Evolutionary conservation across 306 rosid genomes (phyloP).

Genomic region (Delonix regia): DNA sequence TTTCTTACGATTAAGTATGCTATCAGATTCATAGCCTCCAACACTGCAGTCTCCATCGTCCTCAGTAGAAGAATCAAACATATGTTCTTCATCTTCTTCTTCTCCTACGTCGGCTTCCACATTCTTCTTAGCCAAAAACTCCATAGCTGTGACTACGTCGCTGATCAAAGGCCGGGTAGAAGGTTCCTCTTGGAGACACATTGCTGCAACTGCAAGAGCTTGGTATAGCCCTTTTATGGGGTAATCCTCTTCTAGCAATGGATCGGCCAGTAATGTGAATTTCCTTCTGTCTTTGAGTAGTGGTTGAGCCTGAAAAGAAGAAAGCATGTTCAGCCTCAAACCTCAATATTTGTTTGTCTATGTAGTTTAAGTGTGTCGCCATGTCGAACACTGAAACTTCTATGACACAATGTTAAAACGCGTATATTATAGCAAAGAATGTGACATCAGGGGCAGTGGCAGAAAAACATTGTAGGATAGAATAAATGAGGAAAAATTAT

Average conservation of each 20-base stretch:
- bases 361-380: background rate
- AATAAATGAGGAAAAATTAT: too few species aligned
- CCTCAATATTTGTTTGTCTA: background rate
- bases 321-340: background rate
- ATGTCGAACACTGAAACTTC: background rate
- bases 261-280: constrained; percentile 64
- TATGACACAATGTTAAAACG: too few species aligned
- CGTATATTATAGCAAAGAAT: background rate
- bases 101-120: constrained; percentile 30
- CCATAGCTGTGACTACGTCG: constrained; percentile 83
- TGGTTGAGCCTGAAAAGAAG: constrained; percentile 75
- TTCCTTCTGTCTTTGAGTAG: constrained; percentile 73
- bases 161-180: constrained; percentile 73
- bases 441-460: too few species aligned
- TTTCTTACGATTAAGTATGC: constrained; percentile 5
- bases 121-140: constrained; percentile 47
- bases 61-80: constrained; percentile 22
- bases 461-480: too few species aligned
- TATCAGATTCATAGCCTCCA: constrained; percentile 37
- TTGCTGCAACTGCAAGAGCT: constrained; percentile 94
- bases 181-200: constrained; percentile 90
- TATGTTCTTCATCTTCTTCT: constrained; percentile 12
- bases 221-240: constrained; percentile 75
- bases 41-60: constrained; percentile 11
- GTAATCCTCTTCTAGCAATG: constrained; percentile 64